phyloP scores from a whole-genome alignment of 495 filamentous ascomycete genomes.

The Astrocystis sublimbata region DNA sequence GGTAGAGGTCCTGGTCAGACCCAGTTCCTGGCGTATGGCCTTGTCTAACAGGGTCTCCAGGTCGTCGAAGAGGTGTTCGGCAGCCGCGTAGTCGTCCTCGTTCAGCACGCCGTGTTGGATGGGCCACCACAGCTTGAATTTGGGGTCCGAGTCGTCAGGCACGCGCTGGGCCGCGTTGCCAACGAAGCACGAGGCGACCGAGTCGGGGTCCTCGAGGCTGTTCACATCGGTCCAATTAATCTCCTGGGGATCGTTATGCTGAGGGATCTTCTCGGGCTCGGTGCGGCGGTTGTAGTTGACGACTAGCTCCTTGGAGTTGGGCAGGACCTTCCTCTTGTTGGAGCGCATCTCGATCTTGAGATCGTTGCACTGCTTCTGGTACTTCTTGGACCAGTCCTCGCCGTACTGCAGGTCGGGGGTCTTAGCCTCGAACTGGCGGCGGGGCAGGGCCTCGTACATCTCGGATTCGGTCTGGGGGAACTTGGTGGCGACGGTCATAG shows the following conservation, averaged over 20 bases:
- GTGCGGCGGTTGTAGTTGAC: slow-evolving; percentile 86
- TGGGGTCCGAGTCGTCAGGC: slow-evolving; percentile 83
- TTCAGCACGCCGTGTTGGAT: slow-evolving; percentile 85
- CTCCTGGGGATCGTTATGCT: slow-evolving; percentile 89
- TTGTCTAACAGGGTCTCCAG: slow-evolving; percentile 84
- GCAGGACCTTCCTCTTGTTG: slow-evolving; percentile 89
- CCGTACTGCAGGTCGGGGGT: slow-evolving; percentile 81
- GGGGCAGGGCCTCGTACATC: slow-evolving; percentile 81
- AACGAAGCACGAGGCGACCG: slow-evolving; percentile 69
- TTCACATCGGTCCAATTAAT: slow-evolving; percentile 95
- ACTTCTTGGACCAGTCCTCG: slow-evolving; percentile 78
- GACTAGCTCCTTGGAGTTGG: slow-evolving; percentile 92
- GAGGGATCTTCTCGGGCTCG: slow-evolving; percentile 78
- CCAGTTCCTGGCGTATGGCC: slow-evolving; percentile 79
- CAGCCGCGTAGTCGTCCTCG: slow-evolving; percentile 79
- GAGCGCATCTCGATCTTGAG: slow-evolving; percentile 85
- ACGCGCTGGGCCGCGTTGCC: slow-evolving; percentile 82
- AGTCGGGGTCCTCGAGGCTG: slow-evolving; percentile 48
- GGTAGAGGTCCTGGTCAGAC: slow-evolving; percentile 72
- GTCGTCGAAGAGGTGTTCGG: slow-evolving; percentile 76
- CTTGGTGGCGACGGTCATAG: slow-evolving; percentile 86
- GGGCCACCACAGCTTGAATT: slow-evolving; percentile 91
- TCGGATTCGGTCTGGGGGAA: slow-evolving; percentile 77
- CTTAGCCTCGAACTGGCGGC: slow-evolving; percentile 73
- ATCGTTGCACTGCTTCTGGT: slow-evolving; percentile 76